Evolutionary conservation across 768 basidiomycete species (phyloP), one percentile per base, ranked within the genome.

Genomic region (Lactarius tabidus): DNA sequence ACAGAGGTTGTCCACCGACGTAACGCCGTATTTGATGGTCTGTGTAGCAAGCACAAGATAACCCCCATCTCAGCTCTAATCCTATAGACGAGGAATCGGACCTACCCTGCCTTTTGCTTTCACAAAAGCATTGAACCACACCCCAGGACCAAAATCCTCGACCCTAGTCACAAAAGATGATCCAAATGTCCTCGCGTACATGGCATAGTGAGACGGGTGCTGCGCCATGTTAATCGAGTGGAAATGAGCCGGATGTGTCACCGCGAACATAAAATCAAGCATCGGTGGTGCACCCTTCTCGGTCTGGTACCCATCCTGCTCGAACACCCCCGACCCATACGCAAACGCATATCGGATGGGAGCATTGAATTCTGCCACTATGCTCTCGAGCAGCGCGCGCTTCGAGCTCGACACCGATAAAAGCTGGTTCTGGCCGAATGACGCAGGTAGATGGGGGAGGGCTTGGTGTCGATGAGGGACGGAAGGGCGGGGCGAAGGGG

Each of bases 271-370:
- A 71, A 98, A 97, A 76, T 99, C 97, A 26, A 98, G 84, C 90
- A 98, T 92, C 0, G 95, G 95, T 51, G 26, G 48, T 51, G 71
- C 74, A 20, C 78, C 75, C 15, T 71, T 71, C 26, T 73, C 72
- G 56, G 69, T 70, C 33, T 69, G 70, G 70, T 95, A 91, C 20
- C 95, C 92, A 61, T 88, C 87, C 76, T 99, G 97, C 72, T 91
- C 86, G 70, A 97, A 97, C 2, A 98, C 95, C 0, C 96, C 97
- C 3, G 90, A 93, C 15, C 97, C 97, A 73, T 98, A 99, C 0
- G 97, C 97, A 73, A 98, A 95, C 1, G 95, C 97, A 79, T 96
- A 98, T 26, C 95, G 88, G 57, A 98, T 91, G 12, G 95, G 95
- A 0, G 93, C 92, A 48, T 93, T 83, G 71, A 98, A 96, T 56